phyloP scores from a whole-genome alignment of 1,284 basidiomycete genomes.

The Leccinum subrobustum region DNA sequence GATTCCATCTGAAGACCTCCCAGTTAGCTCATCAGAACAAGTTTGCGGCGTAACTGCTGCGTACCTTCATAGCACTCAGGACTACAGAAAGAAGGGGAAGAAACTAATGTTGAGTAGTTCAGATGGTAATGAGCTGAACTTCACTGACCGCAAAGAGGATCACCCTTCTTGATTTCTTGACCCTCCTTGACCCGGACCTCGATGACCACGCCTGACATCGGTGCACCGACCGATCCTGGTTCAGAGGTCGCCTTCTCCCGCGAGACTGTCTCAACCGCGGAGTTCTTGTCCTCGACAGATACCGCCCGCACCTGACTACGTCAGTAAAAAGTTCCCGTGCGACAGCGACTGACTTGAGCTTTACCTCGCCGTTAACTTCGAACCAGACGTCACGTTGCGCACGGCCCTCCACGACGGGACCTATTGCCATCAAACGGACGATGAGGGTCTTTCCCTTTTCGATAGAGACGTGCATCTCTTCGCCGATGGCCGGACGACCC shows the following conservation, averaged over 20 bases:
- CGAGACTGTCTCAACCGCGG: slow-evolving; percentile 91
- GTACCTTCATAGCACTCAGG: slow-evolving; percentile 88
- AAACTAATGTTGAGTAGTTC: slow-evolving; percentile 7
- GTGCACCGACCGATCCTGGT: slow-evolving; percentile 94
- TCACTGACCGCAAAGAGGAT: slow-evolving; percentile 80
- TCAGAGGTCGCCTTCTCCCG: slow-evolving; percentile 93
- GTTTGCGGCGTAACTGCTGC: slow-evolving; percentile 18
- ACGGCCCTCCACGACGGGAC: slow-evolving; percentile 87
- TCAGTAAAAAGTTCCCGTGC: slow-evolving; percentile 16
- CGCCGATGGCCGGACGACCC: slow-evolving; percentile 85
- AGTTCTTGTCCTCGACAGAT: slow-evolving; percentile 92
- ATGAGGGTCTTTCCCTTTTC: slow-evolving; percentile 98
- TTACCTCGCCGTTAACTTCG: slow-evolving; percentile 93
- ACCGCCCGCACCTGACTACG: slow-evolving; percentile 78
- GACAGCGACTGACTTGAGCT: slow-evolving; percentile 14
- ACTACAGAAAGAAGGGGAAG: slow-evolving; percentile 43
- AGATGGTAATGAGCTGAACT: not conserved
- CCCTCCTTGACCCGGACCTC: slow-evolving; percentile 98
- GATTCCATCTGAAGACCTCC: slow-evolving; percentile 82
- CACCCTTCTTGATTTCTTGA: slow-evolving; percentile 96
- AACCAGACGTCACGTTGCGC: slow-evolving; percentile 98
- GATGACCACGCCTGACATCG: slow-evolving; percentile 97
- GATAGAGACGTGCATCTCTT: slow-evolving; percentile 96
- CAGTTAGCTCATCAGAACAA: slow-evolving; percentile 15
- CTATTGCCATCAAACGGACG: slow-evolving; percentile 93